Base-by-base conservation (phyloP, 352 stramenopile species). In the Globisporangium spinosum region DNA sequence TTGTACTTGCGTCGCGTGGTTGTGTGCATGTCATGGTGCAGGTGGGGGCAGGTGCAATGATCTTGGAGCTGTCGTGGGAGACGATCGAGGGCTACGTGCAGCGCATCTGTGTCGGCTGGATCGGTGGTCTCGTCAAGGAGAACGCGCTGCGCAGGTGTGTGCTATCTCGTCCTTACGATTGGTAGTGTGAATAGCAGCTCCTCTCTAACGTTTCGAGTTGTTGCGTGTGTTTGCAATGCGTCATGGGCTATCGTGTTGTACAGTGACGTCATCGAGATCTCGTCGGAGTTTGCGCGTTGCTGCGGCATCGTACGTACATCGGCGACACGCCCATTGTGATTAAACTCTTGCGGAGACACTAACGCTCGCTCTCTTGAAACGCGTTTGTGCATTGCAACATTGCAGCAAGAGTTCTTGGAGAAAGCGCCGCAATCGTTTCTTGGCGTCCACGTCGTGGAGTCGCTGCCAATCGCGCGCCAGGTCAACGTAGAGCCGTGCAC, bases 401-500 rank as follows among this genome's bases (percentile, higher is more conserved):
- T 66, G 27, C 57, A 93, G 87, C 76, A 87, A 74, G 83, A 92
- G 32, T 74, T 83, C 49, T 34, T 94, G 69, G 71, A 79, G 54
- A 85, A 83, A 38, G 60, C 72, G 15, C 86, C 82, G 15, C 83
- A 88, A 23, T 56, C 85, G 12, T 87, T 88, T 54, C 58, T 96
- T 38, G 77, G 82, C 15, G 89, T 94, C 0, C 85, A 91, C 53
- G 73, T 95, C 15, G 85, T 90, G n/a, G 84, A 93, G 8, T 70
- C 74, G 25, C 68, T 95, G 29, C 79, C 88, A 1, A 79, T 89
- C 54, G 88, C 88, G 27, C 70, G 73, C 8, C 77, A 93, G 43
- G 77, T 97, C 23, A 89, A 91, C 64, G 84, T 97, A 6, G 89
- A 97, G 59, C 90, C 90, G 10, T 87, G 82, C 53, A 94, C 89